A percentile compares a stretch with the other conserved stretches of the same genome.
Conservation (phyloP, 805 yeast genomes). For the Teunomyces gatunensis region DNA sequence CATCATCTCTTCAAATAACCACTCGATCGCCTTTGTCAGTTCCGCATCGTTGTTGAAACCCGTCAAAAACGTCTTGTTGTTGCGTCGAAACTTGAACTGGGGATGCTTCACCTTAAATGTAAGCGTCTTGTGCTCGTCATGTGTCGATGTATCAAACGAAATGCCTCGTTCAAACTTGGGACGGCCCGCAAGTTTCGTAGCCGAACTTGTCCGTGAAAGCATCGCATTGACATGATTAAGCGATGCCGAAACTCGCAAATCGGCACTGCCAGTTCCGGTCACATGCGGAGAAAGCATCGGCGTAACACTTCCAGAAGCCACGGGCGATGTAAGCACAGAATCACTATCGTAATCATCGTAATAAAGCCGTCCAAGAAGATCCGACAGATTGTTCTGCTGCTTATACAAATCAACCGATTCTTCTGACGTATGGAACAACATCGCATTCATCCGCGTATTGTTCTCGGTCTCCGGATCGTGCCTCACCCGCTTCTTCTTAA, state of each 20-base stretch:
- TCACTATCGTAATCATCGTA: conserved; percentile 44
- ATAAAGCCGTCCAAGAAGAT: conserved; percentile 40
- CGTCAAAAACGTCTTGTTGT: conserved; percentile 40
- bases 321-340: conserved; percentile 15
- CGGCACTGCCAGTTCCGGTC: conserved; percentile 6
- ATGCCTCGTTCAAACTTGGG: conserved; percentile 36
- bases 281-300: conserved; percentile 16
- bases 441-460: conserved; percentile 39
- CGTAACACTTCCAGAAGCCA: conserved; percentile 14
- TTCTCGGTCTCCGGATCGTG: conserved; percentile 24
- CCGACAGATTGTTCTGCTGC: conserved; percentile 37
- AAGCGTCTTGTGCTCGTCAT: conserved; percentile 31
- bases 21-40: conserved; percentile 39
- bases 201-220: conserved; percentile 6
- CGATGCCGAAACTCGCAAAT: conserved; percentile 4
- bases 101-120: conserved; percentile 43
- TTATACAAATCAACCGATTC: conserved; percentile 39
- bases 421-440: conserved; percentile 35
- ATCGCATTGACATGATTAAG: conserved; percentile 7
- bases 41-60: conserved; percentile 40
- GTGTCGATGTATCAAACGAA: conserved; percentile 38
- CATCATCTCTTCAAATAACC: conserved; percentile 45
- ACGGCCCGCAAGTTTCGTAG: conserved; percentile 1
- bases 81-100: conserved; percentile 41
- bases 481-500: conserved; percentile 1